These are phyloP conservation scores for Phlebiopsis gigantea DNA, from an alignment of 768 basidiomycete genomes.

Conservation along the genomic window DNA sequence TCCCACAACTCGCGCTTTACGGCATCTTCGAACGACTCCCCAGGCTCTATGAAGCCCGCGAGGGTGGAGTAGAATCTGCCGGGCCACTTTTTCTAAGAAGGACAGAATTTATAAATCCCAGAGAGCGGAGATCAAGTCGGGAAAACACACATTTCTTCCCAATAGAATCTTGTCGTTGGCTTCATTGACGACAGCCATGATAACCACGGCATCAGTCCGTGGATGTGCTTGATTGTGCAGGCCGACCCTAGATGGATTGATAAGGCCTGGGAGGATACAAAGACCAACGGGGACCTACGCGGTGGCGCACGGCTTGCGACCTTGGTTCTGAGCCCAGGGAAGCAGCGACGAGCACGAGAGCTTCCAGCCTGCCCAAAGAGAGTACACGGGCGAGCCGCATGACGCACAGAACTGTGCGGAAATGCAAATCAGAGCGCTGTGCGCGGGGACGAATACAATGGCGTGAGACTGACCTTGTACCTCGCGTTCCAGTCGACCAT, in stretches of 20 bases:
- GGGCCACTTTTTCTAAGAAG: constrained; percentile 44
- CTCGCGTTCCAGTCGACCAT: constrained; percentile 92
- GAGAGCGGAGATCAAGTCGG: neutral
- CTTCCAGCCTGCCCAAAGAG: constrained; percentile 97
- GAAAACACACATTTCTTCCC: constrained; percentile 67
- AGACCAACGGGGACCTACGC: constrained; percentile 41
- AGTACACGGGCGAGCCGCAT: constrained; percentile 77
- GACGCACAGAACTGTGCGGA: constrained; percentile 76
- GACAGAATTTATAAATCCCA: too few relatives aligned
- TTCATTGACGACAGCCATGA: constrained; percentile 82
- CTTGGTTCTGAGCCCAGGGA: constrained; percentile 66
- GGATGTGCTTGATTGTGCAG: constrained; percentile 84
- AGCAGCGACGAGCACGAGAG: constrained; percentile 69
- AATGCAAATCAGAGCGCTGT: neutral
- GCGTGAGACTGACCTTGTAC: constrained; percentile 60
- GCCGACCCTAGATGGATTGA: constrained; percentile 50
- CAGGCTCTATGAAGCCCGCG: constrained; percentile 93
- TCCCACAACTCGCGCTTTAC: constrained; percentile 93
- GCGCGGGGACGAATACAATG: neutral
- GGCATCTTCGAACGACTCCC: constrained; percentile 92
- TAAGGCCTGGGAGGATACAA: constrained; percentile 3
- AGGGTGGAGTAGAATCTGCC: constrained; percentile 73
- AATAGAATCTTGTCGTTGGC: constrained; percentile 80
- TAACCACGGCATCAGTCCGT: constrained; percentile 84
- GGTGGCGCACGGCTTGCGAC: constrained; percentile 64